These are phyloP conservation scores for Fusarium solani-melongenae DNA, from an alignment of 2,329 filamentous ascomycete species.

Conservation along the genomic window DNA sequence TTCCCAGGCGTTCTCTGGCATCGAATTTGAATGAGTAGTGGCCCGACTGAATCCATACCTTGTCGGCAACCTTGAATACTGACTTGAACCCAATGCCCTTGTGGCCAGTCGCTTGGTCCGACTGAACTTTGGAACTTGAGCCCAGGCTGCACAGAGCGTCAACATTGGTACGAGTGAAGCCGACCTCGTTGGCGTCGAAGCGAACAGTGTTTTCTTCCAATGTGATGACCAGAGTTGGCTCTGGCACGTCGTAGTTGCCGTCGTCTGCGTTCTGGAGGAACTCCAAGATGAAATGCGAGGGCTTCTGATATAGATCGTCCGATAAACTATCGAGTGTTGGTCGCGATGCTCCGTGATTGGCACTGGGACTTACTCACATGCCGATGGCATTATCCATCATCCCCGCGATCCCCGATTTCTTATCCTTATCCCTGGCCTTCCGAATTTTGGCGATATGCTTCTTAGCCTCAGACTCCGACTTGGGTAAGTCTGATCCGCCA, in stretches of 20 bases:
- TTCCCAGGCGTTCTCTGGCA: background rate
- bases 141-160: background rate
- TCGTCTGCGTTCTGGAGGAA: background rate
- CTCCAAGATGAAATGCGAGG: background rate
- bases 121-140: background rate
- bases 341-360: too few relatives aligned
- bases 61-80: background rate
- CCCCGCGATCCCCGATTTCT: background rate
- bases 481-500: background rate
- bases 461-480: background rate
- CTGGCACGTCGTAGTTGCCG: background rate
- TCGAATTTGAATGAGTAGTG: background rate
- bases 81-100: background rate
- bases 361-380: too few relatives aligned
- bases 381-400: background rate
- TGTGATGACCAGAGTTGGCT: background rate
- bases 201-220: background rate
- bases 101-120: background rate
- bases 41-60: background rate
- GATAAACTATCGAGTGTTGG: background rate
- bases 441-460: background rate
- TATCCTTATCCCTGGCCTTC: background rate
- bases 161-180: background rate
- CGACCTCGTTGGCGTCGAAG: background rate
- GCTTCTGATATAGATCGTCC: background rate